phyloP scores from a whole-genome alignment of 192 early-diverging fungal species.

The Glomus cerebriforme region DNA sequence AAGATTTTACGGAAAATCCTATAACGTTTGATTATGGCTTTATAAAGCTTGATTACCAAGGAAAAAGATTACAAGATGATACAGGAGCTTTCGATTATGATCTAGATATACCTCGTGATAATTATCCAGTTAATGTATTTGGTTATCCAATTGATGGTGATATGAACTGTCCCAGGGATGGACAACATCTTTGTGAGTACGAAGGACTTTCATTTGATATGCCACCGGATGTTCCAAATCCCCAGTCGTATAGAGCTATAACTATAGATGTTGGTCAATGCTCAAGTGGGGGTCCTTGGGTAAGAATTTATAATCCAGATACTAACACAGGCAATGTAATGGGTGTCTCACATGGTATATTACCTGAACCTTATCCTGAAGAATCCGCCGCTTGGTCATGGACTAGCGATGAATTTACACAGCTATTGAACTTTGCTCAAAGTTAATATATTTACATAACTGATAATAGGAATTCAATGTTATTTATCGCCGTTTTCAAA shows the following conservation, averaged over 20 bases:
- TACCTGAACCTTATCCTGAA: neutral
- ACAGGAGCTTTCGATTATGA: neutral
- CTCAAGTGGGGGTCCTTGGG: conserved; percentile 10
- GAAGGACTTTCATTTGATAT: neutral
- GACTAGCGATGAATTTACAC: neutral
- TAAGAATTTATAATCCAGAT: neutral
- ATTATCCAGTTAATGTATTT: neutral
- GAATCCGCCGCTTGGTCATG: neutral
- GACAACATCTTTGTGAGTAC: neutral
- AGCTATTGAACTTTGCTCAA: too few species aligned
- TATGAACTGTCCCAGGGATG: neutral
- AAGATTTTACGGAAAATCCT: neutral
- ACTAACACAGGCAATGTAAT: neutral
- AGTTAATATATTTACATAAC: too few species aligned
- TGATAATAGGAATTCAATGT: too few species aligned
- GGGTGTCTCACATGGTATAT: neutral
- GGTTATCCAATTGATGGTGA: neutral
- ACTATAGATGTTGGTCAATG: neutral
- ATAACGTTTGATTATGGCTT: neutral
- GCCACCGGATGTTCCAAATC: neutral
- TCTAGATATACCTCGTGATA: neutral
- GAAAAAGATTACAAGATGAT: conserved; percentile 9
- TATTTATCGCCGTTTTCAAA: too few species aligned
- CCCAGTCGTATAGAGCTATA: neutral
- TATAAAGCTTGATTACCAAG: neutral